Evolutionary conservation across 2,329 filamentous ascomycete species (phyloP).

Genomic region (Chaetomiaceae sp.): DNA sequence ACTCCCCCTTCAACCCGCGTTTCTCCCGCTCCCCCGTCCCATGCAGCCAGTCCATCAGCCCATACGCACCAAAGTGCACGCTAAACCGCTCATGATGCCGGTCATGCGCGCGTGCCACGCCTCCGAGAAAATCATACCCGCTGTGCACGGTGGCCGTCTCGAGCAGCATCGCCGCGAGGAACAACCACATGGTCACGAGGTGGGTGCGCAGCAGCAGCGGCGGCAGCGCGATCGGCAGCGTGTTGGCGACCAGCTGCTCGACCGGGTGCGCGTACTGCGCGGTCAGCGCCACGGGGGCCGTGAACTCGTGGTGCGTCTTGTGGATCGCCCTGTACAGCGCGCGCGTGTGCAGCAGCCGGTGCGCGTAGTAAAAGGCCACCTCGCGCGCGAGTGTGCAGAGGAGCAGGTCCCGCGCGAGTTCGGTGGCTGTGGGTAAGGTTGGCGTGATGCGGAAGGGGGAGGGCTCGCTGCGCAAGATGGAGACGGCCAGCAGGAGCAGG

Average conservation of each 20-base stretch:
- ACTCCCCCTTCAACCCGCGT: slow-evolving; percentile 11
- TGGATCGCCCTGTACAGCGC: slow-evolving; percentile 45
- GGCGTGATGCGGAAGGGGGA: slow-evolving; percentile 35
- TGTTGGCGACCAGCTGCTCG: slow-evolving; percentile 51
- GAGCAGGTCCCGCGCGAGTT: slow-evolving; percentile 36
- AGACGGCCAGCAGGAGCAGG: slow-evolving; percentile 18
- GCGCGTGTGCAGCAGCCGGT: slow-evolving; percentile 46
- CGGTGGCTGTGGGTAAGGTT: slow-evolving; percentile 31
- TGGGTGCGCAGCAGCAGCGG: slow-evolving; percentile 41
- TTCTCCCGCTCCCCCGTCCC: slow-evolving; percentile 33
- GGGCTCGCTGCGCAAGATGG: slow-evolving; percentile 16
- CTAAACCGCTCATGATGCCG: slow-evolving; percentile 52
- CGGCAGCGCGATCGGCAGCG: slow-evolving; percentile 45
- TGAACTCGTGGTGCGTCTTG: slow-evolving; percentile 52
- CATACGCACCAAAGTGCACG: slow-evolving; percentile 47
- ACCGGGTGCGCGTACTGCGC: slow-evolving; percentile 52
- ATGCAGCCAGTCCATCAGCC: slow-evolving; percentile 49
- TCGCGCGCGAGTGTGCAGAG: slow-evolving; percentile 41
- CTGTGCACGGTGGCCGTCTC: slow-evolving; percentile 51
- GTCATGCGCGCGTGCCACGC: slow-evolving; percentile 46
- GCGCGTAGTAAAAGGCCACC: slow-evolving; percentile 49
- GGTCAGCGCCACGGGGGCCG: slow-evolving; percentile 47
- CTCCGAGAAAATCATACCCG: slow-evolving; percentile 49
- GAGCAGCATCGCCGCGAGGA: slow-evolving; percentile 41
- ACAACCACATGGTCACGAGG: slow-evolving; percentile 47